Evolutionary conservation across 1,139 yeast species (phyloP), one percentile per base, ranked within the genome.

Genomic region (Geotrichum fermentans): DNA sequence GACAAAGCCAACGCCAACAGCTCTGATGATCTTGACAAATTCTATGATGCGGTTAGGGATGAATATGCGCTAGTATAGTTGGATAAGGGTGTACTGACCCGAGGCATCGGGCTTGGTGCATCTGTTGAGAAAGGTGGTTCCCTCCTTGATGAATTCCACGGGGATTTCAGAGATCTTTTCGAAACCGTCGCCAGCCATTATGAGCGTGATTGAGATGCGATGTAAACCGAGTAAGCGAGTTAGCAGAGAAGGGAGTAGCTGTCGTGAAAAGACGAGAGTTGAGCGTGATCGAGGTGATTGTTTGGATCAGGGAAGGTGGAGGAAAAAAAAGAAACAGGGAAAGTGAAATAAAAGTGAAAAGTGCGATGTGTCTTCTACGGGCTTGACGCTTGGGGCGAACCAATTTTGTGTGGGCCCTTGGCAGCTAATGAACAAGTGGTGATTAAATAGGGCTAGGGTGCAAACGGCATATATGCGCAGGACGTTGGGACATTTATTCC

Each of bases 1-100:
- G 61, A 90, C 73, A 72, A 90, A 92, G 61, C 98, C 98, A 59
- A 89, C 78, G 63, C 97, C 97, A 52, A 92, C 97, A 51, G 97
- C 97, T 72, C 92, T 83, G 59, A 92, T 79, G 65, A 90, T 86
- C 71, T 85, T 84, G 54, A 82, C 63, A 75, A 86, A 90, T 73
- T 92, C 98, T 79, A 57, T 20, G 40, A 32, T 11, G 33, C 32
- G 11, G 29, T 30, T 14, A 40, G 20, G n/a, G n/a, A n/a, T n/a
- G n/a, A 40, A 22, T 21, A 18, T 24, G 28, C 10, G 10, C 8
- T 6, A 24, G 10, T 6, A 10, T 6, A 35, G 26, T 11, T 20
- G 33, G 21, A 34, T 14, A 16, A 33, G 21, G 24, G 4, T n/a
- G 8, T 5, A 13, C 83, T 60, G 70, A 80, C 85, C 85, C 70